These are phyloP conservation scores for Cercis canadensis DNA, from an alignment of 306 rosid species.

Conservation along the genomic window DNA sequence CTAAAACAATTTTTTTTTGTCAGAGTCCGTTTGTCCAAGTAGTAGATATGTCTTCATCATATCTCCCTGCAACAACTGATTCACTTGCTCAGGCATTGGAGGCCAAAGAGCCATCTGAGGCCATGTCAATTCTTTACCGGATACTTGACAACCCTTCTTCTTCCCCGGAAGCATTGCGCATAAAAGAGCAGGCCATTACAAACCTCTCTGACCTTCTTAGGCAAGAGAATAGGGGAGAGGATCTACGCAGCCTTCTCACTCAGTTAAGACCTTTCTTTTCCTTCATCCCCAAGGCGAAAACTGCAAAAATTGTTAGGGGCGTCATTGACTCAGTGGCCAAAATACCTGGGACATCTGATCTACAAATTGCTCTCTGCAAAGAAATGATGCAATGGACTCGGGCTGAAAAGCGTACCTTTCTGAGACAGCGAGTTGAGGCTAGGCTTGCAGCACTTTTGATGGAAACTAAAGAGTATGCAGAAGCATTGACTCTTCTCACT, in stretches of 20 bases:
- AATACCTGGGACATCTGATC: constrained; percentile 86
- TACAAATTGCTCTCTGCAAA: constrained; percentile 84
- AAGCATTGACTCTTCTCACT: constrained; percentile 81
- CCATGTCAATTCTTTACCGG: constrained; percentile 74
- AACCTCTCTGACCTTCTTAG: constrained; percentile 78
- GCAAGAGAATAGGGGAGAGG: constrained; percentile 89
- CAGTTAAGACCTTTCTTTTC: constrained; percentile 91
- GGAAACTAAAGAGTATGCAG: constrained; percentile 91
- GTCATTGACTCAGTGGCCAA: constrained; percentile 87
- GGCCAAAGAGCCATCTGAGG: constrained; percentile 68
- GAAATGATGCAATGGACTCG: constrained; percentile 98
- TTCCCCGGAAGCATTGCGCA: constrained; percentile 81
- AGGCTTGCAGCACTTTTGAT: constrained; percentile 92
- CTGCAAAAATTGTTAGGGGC: constrained; percentile 94
- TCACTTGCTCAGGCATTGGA: constrained; percentile 73
- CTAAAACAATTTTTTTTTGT: no score
- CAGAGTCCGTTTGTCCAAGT: constrained; percentile 31
- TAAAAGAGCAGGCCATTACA: constrained; percentile 85
- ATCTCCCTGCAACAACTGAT: constrained; percentile 82
- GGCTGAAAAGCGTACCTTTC: constrained; percentile 86
- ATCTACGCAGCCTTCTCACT: constrained; percentile 87
- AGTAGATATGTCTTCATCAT: constrained; percentile 66
- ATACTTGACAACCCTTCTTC: constrained; percentile 83
- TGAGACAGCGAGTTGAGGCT: constrained; percentile 93
- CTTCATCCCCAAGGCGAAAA: constrained; percentile 91